Evolutionary conservation across 2,329 filamentous ascomycete genomes (phyloP).

Genomic region (Exophiala mesophila): DNA sequence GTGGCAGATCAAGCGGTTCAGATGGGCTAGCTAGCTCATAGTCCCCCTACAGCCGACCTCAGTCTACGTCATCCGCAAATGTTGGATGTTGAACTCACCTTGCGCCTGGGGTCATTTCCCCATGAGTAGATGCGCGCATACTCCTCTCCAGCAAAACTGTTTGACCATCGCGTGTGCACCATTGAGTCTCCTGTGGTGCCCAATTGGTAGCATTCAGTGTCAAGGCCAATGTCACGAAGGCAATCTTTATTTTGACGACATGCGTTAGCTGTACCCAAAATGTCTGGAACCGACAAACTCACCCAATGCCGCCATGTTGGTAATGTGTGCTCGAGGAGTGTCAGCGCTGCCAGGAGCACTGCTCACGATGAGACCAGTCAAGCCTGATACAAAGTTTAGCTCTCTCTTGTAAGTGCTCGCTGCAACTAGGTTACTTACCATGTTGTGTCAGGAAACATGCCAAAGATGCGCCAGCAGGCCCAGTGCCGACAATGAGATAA

Average conservation of each 20-base stretch:
- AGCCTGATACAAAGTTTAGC: slow-evolving; percentile 3
- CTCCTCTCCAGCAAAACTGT: slow-evolving; percentile 40
- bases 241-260: slow-evolving; percentile 29
- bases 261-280: background rate
- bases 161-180: slow-evolving; percentile 39
- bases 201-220: slow-evolving; percentile 31
- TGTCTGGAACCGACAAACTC: slow-evolving; percentile 1
- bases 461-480: slow-evolving; percentile 48
- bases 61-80: too few relatives aligned
- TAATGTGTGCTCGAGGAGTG: slow-evolving; percentile 14
- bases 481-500: slow-evolving; percentile 40
- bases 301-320: slow-evolving; percentile 21
- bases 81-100: slow-evolving; percentile 32
- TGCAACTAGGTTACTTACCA: slow-evolving; percentile 35
- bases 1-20: slow-evolving; percentile 38
- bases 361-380: slow-evolving; percentile 11
- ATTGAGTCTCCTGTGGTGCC: slow-evolving; percentile 32
- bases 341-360: slow-evolving; percentile 9
- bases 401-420: too few relatives aligned
- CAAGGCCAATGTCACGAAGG: slow-evolving; percentile 41
- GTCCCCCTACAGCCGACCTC: slow-evolving; percentile 34
- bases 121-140: slow-evolving; percentile 38
- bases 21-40: slow-evolving; percentile 41
- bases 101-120: slow-evolving; percentile 37
- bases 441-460: slow-evolving; percentile 26